Base-by-base conservation (phyloP, 257 asterid species). In the Solanum bulbocastanum region DNA sequence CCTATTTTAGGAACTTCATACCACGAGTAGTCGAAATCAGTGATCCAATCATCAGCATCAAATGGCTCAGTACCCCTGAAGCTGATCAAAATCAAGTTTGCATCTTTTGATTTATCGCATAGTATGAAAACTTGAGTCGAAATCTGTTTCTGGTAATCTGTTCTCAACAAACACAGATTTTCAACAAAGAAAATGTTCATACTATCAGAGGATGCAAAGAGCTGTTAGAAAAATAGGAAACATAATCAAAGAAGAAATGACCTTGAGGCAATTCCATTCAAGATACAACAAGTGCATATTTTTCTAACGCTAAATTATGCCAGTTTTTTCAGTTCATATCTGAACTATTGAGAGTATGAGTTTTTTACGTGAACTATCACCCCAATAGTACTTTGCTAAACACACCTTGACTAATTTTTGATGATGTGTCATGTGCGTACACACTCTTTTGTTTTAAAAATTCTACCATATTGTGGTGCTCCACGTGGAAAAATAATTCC, bases 21-120 rank as follows among this genome's bases (percentile, higher is more conserved):
- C 99, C 99, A 97, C 9, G 98, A 96, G 88, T 95, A 95, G 91
- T 97, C 98, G 5, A 96, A 94, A 91, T 96, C 98, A 13, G 98
- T 97, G 71, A 91, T 89, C 98, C 99, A 97, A 58, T 97, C 99
- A 87, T 93, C 98, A 5, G 98, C 99, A 88, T 94, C 96, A 35
- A 97, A 97, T 27, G 98, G 98, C 89, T 95, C 98, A 0, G 98
- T 97, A 60, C 99, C 99, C 84, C 98, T 87, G 90, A 97, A 97
- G 96, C 96, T 91, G 86, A 97, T 56, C 78, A 96, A 87, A 87
- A 97, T 94, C 92, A 97, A 88, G 72, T 92, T 93, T 73, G 98
- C 98, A 89, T 97, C 97, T 87, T 89, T 90, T 9, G 93, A 91
- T 91, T 94, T 94, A 86, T 97, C 98, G 16, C 96, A 94, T 86